Evolutionary conservation across 805 yeast genomes (phyloP).

Genomic region (Pichia insulana): DNA sequence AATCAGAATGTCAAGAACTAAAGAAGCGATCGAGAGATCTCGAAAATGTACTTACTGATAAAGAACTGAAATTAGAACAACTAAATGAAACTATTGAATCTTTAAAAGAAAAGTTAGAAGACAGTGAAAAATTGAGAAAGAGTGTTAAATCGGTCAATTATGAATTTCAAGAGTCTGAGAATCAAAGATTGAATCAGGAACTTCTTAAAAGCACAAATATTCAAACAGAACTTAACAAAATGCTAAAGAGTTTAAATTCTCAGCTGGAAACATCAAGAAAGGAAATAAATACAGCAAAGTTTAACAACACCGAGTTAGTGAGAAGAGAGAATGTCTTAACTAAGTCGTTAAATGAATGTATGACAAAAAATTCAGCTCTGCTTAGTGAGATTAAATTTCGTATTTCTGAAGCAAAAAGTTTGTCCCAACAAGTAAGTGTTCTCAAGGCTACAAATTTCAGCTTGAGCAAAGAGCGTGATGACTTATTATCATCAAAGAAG

Average conservation of each 20-base stretch:
- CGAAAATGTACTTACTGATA: conserved; percentile 49
- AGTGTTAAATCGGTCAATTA: conserved; percentile 25
- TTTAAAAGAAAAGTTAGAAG: conserved; percentile 43
- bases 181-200: conserved; percentile 44
- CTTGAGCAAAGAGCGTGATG: conserved; percentile 54
- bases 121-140: conserved; percentile 31
- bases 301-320: conserved; percentile 30
- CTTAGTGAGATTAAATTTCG: conserved; percentile 37
- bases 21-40: conserved; percentile 42
- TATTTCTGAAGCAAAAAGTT: conserved; percentile 34
- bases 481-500: conserved; percentile 42
- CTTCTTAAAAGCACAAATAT: conserved; percentile 46
- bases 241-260: conserved; percentile 49
- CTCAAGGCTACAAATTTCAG: conserved; percentile 54
- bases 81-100: conserved; percentile 39
- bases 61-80: conserved; percentile 45
- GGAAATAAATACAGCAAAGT: conserved; percentile 34
- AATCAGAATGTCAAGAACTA: conserved; percentile 43
- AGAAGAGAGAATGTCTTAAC: conserved; percentile 37
- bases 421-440: conserved; percentile 45
- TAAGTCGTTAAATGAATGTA: conserved; percentile 32
- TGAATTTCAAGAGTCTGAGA: conserved; percentile 36
- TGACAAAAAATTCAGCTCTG: conserved; percentile 36
- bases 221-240: conserved; percentile 60
- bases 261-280: conserved; percentile 48